Conservation (phyloP, 1,284 basidiomycete species). For the Trichosporon faecale region DNA sequence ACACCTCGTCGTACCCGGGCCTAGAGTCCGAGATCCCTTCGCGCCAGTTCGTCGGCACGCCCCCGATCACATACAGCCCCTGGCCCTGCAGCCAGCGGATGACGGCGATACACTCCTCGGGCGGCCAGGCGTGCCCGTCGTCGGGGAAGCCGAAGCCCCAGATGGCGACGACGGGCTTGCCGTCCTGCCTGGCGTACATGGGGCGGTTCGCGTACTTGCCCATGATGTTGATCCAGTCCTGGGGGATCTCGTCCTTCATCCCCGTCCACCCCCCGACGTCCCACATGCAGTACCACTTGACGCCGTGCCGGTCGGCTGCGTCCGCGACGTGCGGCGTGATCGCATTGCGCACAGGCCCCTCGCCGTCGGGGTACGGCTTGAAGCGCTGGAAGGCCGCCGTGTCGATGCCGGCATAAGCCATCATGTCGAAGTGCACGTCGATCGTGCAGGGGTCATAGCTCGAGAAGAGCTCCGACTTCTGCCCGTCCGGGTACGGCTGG, state of each 20-base stretch:
- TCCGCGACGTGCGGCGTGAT: slow-evolving; percentile 15
- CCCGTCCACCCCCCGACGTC: slow-evolving; percentile 21
- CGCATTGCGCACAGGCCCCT: slow-evolving; percentile 23
- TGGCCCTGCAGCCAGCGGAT: slow-evolving; percentile 22
- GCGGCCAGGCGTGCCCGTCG: slow-evolving; percentile 14
- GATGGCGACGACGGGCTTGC: slow-evolving; percentile 25
- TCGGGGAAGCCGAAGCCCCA: slow-evolving; percentile 29
- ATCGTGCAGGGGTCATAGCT: slow-evolving; percentile 19
- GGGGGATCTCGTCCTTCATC: slow-evolving; percentile 15
- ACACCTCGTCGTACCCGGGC: slow-evolving; percentile 18
- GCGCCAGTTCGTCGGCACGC: slow-evolving; percentile 28
- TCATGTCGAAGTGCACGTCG: slow-evolving; percentile 22
- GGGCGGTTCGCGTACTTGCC: slow-evolving; percentile 11
- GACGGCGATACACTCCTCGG: slow-evolving; percentile 19
- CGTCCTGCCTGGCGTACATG: slow-evolving; percentile 22
- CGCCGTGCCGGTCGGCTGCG: slow-evolving; percentile 16
- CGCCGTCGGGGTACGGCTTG: slow-evolving; percentile 21
- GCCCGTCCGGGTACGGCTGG: slow-evolving; percentile 1
- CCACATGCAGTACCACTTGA: slow-evolving; percentile 29
- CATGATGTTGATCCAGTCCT: slow-evolving; percentile 24
- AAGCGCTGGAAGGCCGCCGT: slow-evolving; percentile 28
- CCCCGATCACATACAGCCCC: slow-evolving; percentile 23
- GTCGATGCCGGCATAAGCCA: slow-evolving; percentile 22
- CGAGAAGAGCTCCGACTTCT: slow-evolving; percentile 18
- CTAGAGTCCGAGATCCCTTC: slow-evolving; percentile 18